Base-by-base conservation (phyloP, 2,329 filamentous ascomycete genomes). In the Biscogniauxia mediterranea region DNA sequence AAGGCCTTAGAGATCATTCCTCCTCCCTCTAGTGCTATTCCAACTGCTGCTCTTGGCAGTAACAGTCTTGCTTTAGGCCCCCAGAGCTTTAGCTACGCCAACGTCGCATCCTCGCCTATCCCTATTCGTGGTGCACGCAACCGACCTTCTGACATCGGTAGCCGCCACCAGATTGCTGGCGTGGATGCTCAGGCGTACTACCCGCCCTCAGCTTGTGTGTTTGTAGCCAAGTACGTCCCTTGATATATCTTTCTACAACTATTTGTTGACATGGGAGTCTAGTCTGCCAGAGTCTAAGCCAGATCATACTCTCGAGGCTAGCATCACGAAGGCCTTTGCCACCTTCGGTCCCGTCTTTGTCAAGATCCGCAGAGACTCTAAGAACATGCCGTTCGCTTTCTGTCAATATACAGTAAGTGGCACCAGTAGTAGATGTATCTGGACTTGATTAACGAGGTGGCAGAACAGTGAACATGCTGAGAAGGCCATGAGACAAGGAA, bases 301-400 rank as follows among this genome's bases (percentile, higher is more conserved):
- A 9, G 85, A 88, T 64, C 69, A 74, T 8, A 75, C 75, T n/a
- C 78, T 89, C 15, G 78, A 85, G 61, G 74, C 76, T 6, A 82
- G 80, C 49, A 79, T 89, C 3, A 83, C 80, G 3, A 74, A 78
- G 6, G 73, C 77, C 19, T 89, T 89, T 70, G 75, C 77, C 19
- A 70, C 76, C 17, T 88, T 78, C 66, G 87, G 87, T 5, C 78
- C 76, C 0, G 83, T 86, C 23, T 89, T 80, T 63, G 82, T 88
- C 64, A 89, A 89, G 76, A 86, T 89, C 61, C 83, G 85, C 46
- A 83, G 86, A 19, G 86, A 89, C 66, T 63, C 61, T 11, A 73
- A 73, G 15, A 78, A 83, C 49, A 87, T 89, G 83, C 87, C 87
- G 0, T 87, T 85, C 68, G 86, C 85, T 0, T 89, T 89, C 66